Evolutionary conservation across 768 basidiomycete species (phyloP).

Genomic region (Epithele typhae): DNA sequence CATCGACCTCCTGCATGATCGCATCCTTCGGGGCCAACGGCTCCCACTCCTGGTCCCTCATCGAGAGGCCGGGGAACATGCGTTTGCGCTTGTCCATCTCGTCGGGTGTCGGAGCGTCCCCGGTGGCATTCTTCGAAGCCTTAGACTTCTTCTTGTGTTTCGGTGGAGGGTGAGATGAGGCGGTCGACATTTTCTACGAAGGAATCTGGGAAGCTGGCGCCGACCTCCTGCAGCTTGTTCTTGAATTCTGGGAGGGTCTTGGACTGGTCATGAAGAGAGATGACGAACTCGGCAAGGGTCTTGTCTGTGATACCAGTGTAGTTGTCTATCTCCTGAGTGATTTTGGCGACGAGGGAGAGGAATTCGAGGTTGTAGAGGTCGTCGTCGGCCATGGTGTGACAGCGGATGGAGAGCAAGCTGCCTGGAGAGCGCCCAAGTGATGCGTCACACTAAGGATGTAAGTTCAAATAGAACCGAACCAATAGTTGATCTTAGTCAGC

Average conservation of each 20-base stretch:
- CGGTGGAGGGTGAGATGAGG: conserved; percentile 93
- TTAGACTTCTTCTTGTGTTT: conserved; percentile 75
- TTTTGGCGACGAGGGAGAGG: conserved; percentile 85
- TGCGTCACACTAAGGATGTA: too few species aligned
- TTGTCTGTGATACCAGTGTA: conserved; percentile 85
- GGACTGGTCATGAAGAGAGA: conserved; percentile 81
- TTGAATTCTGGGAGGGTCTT: conserved; percentile 81
- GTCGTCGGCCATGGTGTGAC: conserved; percentile 49
- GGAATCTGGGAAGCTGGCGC: conserved; percentile 83
- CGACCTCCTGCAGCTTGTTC: conserved; percentile 66
- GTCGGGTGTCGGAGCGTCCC: conserved; percentile 27
- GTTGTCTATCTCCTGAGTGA: conserved; percentile 91
- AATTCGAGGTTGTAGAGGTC: conserved; percentile 93
- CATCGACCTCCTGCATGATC: conserved; percentile 84
- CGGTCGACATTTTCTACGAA: conserved; percentile 93
- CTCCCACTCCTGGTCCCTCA: conserved; percentile 70
- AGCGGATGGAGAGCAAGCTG: too few species aligned
- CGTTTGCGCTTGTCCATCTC: conserved; percentile 79
- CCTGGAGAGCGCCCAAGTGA: too few species aligned
- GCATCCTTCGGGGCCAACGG: conserved; percentile 68
- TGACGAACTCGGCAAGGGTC: conserved; percentile 92
- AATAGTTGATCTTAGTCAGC: conserved; percentile 1
- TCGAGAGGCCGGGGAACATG: conserved; percentile 84
- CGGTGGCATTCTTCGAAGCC: conserved; percentile 27
- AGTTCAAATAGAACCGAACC: background rate